These are phyloP conservation scores for Eutrema japonicum DNA, from an alignment of 345 rosid genomes.

Conservation along the genomic window DNA sequence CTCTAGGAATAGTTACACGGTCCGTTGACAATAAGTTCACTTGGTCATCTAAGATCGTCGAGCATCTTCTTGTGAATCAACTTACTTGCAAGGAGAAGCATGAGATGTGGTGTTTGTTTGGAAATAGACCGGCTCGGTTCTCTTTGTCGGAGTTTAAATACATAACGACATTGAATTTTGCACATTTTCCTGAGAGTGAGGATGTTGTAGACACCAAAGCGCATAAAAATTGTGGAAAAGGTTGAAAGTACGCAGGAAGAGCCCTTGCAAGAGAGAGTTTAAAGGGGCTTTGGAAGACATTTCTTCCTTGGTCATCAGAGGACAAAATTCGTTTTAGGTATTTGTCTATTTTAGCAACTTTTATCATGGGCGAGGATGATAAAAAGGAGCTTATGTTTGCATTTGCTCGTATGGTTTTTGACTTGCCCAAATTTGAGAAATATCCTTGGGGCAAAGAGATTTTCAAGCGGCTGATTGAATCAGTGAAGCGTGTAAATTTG, in stretches of 20 bases:
- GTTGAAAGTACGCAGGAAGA: neutral
- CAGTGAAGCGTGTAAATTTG: too few relatives aligned
- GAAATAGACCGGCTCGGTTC: too few relatives aligned
- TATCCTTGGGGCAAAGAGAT: too few relatives aligned
- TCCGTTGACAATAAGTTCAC: too few relatives aligned
- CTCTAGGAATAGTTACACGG: too few relatives aligned
- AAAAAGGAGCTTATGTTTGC: neutral
- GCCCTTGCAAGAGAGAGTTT: neutral
- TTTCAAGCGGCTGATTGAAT: too few relatives aligned
- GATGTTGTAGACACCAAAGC: neutral
- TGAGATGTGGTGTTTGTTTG: too few relatives aligned
- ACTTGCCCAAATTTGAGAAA: neutral
- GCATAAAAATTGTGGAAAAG: neutral
- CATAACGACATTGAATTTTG: neutral
- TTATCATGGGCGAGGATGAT: conserved; percentile 4
- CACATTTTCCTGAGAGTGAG: neutral
- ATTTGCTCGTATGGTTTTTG: neutral
- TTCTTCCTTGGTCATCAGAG: neutral
- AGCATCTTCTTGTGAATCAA: too few relatives aligned
- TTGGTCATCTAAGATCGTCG: too few relatives aligned
- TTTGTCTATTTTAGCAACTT: conserved; percentile 1
- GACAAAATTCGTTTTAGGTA: neutral
- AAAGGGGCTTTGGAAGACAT: too few relatives aligned
- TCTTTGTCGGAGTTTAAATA: neutral
- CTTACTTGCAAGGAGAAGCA: too few relatives aligned